Base-by-base conservation (phyloP, 495 filamentous ascomycete species). In the Trichoderma asperelloides region DNA sequence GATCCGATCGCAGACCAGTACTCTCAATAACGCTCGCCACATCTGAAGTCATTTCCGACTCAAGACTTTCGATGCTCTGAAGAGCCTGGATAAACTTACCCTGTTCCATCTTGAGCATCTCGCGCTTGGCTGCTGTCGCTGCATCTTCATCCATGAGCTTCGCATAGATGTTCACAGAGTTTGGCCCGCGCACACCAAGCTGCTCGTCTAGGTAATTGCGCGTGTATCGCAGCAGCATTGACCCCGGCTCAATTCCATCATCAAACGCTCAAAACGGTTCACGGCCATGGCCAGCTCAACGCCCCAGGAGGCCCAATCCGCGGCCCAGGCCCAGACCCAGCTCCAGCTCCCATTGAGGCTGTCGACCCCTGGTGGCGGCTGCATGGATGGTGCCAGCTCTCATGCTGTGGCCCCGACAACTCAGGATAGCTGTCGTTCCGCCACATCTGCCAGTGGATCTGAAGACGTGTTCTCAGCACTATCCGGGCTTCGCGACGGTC, bases 111-210 rank as follows among this genome's bases (percentile, higher is more conserved):
- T 71, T 72, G 21, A 82, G 73, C 27, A 75, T 72, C 0, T 68
- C 62, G 5, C 81, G 71, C 15, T 71, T 68, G 21, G 67, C 65
- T 4, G 77, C 77, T 0, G 75, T 81, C 21, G 71, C 74, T 0
- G 73, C 69, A 15, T 81, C 80, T 67, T 84, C 81, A 33, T 76
- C 76, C 78, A 84, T 83, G 3, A 84, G 73, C 7, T 71, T 64
- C 11, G 68, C 63, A 66, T 81, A 77, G 16, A 65, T 25, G 3
- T 16, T 13, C 39, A 23, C 49, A 0, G 74, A 67, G 18, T 74
- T 70, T 0, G 69, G 71, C 21, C 69, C 77, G 6, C 63, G 43
- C 41, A 62, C 55, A 9, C 77, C 77, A 2, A 85, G 76, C 63
- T 77, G 68, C 39, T 74, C 66, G 40, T 82, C 76, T 3, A 85